These are phyloP conservation scores for Fusarium devonianum DNA, from an alignment of 2,329 filamentous ascomycete species.

Conservation along the genomic window DNA sequence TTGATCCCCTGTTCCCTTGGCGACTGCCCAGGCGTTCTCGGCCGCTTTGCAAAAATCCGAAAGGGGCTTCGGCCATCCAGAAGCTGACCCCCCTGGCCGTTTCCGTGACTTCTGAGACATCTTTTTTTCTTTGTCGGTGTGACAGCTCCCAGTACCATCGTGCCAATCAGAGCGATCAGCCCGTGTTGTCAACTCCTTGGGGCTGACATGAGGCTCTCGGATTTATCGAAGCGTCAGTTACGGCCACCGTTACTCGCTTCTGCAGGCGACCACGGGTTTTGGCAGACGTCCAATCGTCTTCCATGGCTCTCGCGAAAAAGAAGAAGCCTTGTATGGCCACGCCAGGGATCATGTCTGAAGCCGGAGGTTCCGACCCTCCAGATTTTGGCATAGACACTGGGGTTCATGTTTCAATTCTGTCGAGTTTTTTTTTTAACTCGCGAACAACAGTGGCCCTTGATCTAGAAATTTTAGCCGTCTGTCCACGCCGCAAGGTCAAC, in stretches of 20 bases:
- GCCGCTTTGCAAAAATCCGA: not conserved
- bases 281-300: not conserved
- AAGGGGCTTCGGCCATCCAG: conserved; percentile 2
- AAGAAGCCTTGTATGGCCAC: not conserved
- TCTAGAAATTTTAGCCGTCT: conserved; percentile 7
- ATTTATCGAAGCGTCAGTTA: not conserved
- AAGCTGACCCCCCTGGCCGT: not conserved
- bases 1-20: not conserved
- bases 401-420: not conserved
- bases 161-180: conserved; percentile 14
- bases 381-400: not conserved
- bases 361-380: not conserved
- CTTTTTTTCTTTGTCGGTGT: not conserved
- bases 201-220: conserved; percentile 6
- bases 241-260: too few species aligned
- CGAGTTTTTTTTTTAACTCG: not conserved
- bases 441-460: not conserved
- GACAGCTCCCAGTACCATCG: conserved; percentile 1
- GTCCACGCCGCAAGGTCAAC: not conserved
- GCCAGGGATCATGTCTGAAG: not conserved
- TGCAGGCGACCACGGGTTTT: conserved; percentile 2
- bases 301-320: not conserved
- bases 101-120: conserved; percentile 13
- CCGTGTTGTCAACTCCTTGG: not conserved
- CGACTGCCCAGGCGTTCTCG: not conserved